Conservation (phyloP, 768 basidiomycete species). For the Cyclocybe aegerita region DNA sequence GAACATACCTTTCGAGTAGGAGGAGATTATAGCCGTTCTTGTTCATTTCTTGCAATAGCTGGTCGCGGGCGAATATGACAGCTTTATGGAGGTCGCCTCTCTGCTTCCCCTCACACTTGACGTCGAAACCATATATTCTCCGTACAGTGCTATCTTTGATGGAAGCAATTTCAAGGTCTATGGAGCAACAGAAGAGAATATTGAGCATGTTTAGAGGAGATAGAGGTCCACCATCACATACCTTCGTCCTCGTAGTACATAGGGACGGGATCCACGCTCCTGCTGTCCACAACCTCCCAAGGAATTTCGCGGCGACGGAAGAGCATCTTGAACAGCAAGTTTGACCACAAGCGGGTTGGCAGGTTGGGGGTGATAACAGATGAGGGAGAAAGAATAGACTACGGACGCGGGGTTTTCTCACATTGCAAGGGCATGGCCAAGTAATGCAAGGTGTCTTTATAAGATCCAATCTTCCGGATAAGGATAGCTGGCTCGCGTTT, state of each 20-base stretch:
- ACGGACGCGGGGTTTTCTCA: constrained; percentile 14
- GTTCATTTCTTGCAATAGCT: constrained; percentile 54
- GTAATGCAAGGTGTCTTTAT: constrained; percentile 16
- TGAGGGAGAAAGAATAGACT: constrained; percentile 9
- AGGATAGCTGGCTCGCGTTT: not conserved
- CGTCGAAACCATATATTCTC: constrained; percentile 65
- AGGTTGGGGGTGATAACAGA: constrained; percentile 6
- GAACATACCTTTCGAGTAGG: constrained; percentile 61
- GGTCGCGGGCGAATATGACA: constrained; percentile 62
- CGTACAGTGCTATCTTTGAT: constrained; percentile 52
- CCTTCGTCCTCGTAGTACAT: constrained; percentile 65
- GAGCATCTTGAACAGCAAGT: constrained; percentile 30
- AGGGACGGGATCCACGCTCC: constrained; percentile 61
- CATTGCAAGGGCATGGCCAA: constrained; percentile 21
- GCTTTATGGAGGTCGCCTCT: constrained; percentile 49
- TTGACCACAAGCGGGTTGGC: constrained; percentile 4
- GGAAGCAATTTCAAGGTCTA: constrained; percentile 62
- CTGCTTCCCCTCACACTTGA: constrained; percentile 40
- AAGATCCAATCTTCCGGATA: constrained; percentile 14
- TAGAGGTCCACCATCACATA: constrained; percentile 22
- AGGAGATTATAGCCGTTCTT: constrained; percentile 63
- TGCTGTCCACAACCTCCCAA: constrained; percentile 79
- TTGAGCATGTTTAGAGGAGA: not conserved
- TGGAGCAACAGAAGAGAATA: constrained; percentile 2
- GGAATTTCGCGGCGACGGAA: constrained; percentile 60